Percentiles rank a stretch among this genome's conserved stretches.
Conservation (phyloP, 305 asterid species). For the Solanum hybrid region DNA sequence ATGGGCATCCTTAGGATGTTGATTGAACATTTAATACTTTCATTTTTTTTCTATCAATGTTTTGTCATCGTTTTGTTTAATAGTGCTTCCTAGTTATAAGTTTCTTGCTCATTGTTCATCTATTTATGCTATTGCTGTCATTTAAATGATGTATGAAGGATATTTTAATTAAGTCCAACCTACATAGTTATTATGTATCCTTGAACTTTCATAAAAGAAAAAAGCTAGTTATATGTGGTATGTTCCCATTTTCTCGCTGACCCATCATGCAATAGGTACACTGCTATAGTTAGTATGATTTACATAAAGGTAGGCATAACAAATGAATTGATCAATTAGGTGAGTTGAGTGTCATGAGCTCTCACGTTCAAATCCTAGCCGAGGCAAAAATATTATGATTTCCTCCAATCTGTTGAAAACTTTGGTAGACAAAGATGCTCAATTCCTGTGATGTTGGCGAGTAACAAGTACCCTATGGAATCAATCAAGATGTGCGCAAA, state of each 20-base stretch:
- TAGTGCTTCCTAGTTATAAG: background rate
- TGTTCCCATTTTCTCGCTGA: background rate
- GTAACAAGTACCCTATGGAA: background rate
- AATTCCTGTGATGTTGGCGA: background rate
- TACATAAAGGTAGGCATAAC: background rate
- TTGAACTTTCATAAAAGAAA: background rate
- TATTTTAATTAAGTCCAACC: background rate
- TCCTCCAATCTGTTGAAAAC: background rate
- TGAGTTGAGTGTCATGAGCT: background rate
- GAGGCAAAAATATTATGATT: background rate
- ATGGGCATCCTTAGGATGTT: background rate
- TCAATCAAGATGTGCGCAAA: background rate
- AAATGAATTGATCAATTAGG: background rate
- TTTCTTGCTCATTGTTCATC: background rate
- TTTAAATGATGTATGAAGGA: background rate
- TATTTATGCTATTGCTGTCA: background rate
- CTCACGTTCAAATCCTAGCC: background rate
- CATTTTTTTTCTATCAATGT: background rate
- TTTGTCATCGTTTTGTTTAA: background rate
- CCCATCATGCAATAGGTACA: background rate
- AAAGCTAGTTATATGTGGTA: background rate
- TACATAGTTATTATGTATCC: background rate
- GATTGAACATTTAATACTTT: background rate
- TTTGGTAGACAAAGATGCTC: background rate
- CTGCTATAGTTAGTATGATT: background rate